These are phyloP conservation scores for Xylaria sp. DNA, from an alignment of 2,329 filamentous ascomycete species.

Conservation along the genomic window DNA sequence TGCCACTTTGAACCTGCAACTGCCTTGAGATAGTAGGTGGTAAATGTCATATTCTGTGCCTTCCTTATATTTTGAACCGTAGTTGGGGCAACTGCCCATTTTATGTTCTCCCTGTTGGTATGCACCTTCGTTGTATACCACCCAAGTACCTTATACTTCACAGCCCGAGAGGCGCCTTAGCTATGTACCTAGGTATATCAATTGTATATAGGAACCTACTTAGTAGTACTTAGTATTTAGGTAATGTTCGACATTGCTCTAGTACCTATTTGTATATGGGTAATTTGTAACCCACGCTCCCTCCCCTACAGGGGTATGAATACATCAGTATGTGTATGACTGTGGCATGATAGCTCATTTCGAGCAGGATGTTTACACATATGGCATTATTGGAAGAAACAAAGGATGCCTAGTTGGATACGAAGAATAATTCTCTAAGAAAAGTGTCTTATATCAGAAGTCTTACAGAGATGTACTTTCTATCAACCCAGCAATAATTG, in stretches of 20 bases:
- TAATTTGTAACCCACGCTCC: no score
- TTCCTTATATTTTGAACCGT: neutral
- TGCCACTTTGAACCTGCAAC: neutral
- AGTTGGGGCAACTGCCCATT: slow-evolving; percentile 1
- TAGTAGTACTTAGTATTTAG: neutral
- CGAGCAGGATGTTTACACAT: no score
- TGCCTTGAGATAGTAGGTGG: neutral
- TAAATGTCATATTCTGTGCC: neutral
- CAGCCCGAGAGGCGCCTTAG: no score
- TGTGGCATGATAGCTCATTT: no score
- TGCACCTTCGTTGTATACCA: neutral
- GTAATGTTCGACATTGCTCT: no score
- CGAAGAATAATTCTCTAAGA: no score
- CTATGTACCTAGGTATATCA: neutral
- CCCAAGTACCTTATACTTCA: neutral
- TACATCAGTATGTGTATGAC: no score
- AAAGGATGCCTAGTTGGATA: neutral
- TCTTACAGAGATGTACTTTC: neutral
- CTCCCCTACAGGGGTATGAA: no score
- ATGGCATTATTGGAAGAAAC: no score
- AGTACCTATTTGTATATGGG: no score
- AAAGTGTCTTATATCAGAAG: neutral
- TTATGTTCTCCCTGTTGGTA: neutral
- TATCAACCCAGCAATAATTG: neutral
- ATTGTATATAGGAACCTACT: neutral